phyloP scores from a whole-genome alignment of 805 yeast species.

The Lipomyces sp. region DNA sequence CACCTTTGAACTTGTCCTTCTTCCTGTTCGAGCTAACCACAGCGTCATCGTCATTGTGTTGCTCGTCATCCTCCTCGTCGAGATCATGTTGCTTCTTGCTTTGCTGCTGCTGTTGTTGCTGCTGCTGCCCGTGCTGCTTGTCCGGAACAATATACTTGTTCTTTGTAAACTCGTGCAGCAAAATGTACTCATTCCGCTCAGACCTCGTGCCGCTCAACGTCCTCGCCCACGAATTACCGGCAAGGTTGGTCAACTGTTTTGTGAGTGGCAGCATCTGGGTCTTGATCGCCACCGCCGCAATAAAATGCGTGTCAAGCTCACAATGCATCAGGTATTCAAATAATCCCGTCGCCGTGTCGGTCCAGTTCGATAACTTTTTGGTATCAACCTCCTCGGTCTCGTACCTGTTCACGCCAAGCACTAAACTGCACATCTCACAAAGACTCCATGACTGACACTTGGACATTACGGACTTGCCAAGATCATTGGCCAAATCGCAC shows the following conservation, averaged over 20 bases:
- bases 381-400: conserved; percentile 73
- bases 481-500: conserved; percentile 91
- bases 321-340: conserved; percentile 74
- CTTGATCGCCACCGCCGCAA: conserved; percentile 78
- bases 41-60: conserved; percentile 44
- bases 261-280: conserved; percentile 87
- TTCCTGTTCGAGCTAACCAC: conserved; percentile 51
- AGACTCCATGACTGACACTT: conserved; percentile 96
- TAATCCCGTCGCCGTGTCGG: conserved; percentile 68
- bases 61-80: conserved; percentile 41
- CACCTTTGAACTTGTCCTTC: conserved; percentile 85
- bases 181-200: conserved; percentile 90
- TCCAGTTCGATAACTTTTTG: conserved; percentile 54
- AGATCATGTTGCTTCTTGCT: conserved; percentile 41
- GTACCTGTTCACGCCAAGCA: conserved; percentile 67
- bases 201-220: conserved; percentile 95
- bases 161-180: conserved; percentile 86
- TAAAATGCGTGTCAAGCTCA: conserved; percentile 64
- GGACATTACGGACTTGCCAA: conserved; percentile 89
- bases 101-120: no score
- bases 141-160: conserved; percentile 88
- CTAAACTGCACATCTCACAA: conserved; percentile 84
- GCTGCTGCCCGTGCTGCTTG: conserved; percentile 51
- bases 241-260: conserved; percentile 86
- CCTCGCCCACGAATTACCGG: conserved; percentile 97